Evolutionary conservation across 129 eudicot species (phyloP).

Genomic region (Deinandra increscens): DNA sequence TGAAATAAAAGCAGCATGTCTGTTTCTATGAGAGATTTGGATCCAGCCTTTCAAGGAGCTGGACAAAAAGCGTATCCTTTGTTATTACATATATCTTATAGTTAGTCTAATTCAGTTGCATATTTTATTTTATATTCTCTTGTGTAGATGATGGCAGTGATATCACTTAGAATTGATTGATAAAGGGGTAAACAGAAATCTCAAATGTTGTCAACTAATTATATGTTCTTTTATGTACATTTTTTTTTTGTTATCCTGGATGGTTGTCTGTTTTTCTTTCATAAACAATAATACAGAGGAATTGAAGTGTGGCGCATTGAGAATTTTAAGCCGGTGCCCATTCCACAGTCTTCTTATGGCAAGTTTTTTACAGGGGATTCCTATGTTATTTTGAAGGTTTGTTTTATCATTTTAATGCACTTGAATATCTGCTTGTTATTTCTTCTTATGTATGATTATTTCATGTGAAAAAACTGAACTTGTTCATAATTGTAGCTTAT

Average conservation of each 20-base stretch:
- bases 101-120: conserved; percentile 4
- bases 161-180: conserved; percentile 5
- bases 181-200: conserved; percentile 13
- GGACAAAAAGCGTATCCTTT: conserved; percentile 98
- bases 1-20: conserved; percentile 49
- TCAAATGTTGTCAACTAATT: conserved; percentile 1
- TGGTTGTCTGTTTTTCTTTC: conserved; percentile 25
- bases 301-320: conserved; percentile 96
- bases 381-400: conserved; percentile 80
- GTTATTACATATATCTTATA: conserved; percentile 1
- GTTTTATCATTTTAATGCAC: conserved; percentile 13
- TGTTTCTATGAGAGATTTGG: conserved; percentile 81
- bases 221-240: conserved; percentile 12
- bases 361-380: conserved; percentile 93
- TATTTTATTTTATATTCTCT: background rate
- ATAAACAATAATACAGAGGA: conserved; percentile 65
- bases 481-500: conserved; percentile 2
- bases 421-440: background rate
- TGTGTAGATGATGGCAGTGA: conserved; percentile 14
- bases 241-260: conserved; percentile 7
- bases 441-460: background rate
- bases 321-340: conserved; percentile 68
- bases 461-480: background rate
- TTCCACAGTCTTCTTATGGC: conserved; percentile 68
- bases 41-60: conserved; percentile 93